These are phyloP conservation scores for Salicornia ramosissima DNA, from an alignment of 148 eudicot species.

Conservation along the genomic window DNA sequence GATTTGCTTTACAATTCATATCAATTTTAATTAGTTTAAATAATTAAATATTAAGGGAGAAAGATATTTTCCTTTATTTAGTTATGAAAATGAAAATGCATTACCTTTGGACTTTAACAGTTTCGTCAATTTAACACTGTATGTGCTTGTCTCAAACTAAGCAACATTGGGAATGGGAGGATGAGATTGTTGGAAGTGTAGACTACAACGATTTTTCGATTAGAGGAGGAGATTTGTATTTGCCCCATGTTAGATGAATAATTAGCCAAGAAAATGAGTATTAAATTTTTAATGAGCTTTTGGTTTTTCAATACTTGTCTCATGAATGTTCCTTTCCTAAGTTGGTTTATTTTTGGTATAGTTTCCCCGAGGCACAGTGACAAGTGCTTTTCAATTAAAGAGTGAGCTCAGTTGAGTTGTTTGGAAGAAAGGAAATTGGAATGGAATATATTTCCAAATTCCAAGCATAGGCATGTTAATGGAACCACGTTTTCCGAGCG, in stretches of 20 bases:
- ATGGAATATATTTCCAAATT: constrained; percentile 10
- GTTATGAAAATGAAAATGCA: not conserved
- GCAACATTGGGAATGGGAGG: not conserved
- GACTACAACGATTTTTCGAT: not conserved
- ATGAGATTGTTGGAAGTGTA: not conserved
- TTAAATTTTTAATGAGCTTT: no score
- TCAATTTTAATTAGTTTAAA: no score
- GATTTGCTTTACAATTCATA: no score
- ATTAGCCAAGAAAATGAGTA: not conserved
- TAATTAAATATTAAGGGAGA: no score
- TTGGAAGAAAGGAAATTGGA: constrained; percentile 6
- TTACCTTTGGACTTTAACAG: not conserved
- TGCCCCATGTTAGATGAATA: not conserved
- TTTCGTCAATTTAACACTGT: not conserved
- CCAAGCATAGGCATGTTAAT: constrained; percentile 23
- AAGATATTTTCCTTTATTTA: no score
- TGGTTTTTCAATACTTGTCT: not conserved
- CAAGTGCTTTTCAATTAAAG: not conserved
- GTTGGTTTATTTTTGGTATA: not conserved
- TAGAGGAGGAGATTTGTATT: not conserved
- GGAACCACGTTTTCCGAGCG: constrained; percentile 21
- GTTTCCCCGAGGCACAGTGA: not conserved
- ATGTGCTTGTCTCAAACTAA: no score
- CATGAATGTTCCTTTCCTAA: not conserved
- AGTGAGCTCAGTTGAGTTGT: not conserved